Conservation (phyloP, 225 moss, liverwort and hornwort genomes). For the Lunularia cruciata region DNA sequence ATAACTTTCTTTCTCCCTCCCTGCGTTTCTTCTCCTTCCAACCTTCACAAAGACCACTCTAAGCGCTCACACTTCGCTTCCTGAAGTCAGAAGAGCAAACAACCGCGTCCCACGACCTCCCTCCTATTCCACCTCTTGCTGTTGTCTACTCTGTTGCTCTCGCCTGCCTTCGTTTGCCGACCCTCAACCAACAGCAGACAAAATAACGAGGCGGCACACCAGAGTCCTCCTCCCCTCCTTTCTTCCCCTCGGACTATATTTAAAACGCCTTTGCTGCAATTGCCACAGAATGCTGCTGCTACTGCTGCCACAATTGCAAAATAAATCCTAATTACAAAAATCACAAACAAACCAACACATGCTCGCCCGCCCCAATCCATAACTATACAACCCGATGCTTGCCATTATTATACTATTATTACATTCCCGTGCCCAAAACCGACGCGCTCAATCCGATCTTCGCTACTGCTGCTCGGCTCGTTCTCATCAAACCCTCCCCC, state of each 20-base stretch:
- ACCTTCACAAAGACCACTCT: background rate
- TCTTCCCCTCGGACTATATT: too few species aligned
- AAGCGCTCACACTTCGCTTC: background rate
- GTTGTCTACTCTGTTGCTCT: background rate
- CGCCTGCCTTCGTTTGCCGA: background rate
- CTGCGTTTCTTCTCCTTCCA: background rate
- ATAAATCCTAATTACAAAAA: background rate
- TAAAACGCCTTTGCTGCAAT: too few species aligned
- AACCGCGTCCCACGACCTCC: constrained; percentile 29
- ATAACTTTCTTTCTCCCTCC: too few species aligned
- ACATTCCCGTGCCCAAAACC: background rate
- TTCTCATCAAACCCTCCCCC: background rate
- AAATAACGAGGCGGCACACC: constrained; percentile 20
- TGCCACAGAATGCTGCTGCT: background rate
- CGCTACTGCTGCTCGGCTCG: background rate
- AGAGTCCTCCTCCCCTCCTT: background rate
- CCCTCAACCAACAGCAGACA: background rate
- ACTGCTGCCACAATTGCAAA: background rate
- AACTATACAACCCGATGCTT: background rate
- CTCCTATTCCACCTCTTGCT: constrained; percentile 3
- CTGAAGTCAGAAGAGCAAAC: constrained; percentile 3
- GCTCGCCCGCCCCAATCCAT: too few species aligned
- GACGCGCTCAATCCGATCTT: constrained; percentile 20
- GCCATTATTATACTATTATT: constrained; percentile 15
- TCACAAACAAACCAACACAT: background rate